Percentiles rank a stretch among this genome's conserved stretches.
Evolutionary conservation across 163 green algal genomes (phyloP).

Genomic region (Chlorella variabilis): DNA sequence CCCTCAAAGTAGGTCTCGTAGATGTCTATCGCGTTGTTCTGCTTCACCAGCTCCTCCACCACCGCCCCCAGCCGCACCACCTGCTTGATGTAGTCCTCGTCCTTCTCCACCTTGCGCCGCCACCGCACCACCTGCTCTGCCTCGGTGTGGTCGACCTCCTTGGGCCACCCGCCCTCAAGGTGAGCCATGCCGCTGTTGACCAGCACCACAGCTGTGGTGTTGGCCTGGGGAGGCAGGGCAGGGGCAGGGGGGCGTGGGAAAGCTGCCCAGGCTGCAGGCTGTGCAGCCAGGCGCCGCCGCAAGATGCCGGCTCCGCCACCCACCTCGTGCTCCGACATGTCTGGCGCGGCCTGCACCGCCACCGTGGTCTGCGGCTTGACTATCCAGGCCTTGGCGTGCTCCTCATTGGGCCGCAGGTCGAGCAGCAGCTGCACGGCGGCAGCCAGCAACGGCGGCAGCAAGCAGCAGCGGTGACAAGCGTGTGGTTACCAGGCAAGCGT

Average conservation of each 20-base stretch:
- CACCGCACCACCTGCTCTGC: constrained; percentile 79
- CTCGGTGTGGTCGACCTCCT: constrained; percentile 90
- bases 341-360: constrained; percentile 23
- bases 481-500: no score
- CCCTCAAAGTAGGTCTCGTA: constrained; percentile 86
- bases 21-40: constrained; percentile 96
- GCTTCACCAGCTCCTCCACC: constrained; percentile 85
- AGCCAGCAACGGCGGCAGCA: neutral
- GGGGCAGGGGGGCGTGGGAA: neutral
- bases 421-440: constrained; percentile 57
- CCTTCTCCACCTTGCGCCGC: constrained; percentile 88
- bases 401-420: constrained; percentile 89
- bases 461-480: neutral
- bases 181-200: constrained; percentile 82
- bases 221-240: constrained; percentile 57
- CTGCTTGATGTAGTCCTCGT: constrained; percentile 94
- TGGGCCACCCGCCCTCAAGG: constrained; percentile 92
- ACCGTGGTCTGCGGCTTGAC: constrained; percentile 32
- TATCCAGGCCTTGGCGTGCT: constrained; percentile 77
- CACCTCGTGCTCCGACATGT: constrained; percentile 89
- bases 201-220: constrained; percentile 80
- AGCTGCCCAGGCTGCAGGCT: neutral
- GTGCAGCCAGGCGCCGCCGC: no score
- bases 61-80: constrained; percentile 70
- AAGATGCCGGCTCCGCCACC: neutral